Conservation (phyloP, 345 rosid genomes). For the Anacardium occidentale region DNA sequence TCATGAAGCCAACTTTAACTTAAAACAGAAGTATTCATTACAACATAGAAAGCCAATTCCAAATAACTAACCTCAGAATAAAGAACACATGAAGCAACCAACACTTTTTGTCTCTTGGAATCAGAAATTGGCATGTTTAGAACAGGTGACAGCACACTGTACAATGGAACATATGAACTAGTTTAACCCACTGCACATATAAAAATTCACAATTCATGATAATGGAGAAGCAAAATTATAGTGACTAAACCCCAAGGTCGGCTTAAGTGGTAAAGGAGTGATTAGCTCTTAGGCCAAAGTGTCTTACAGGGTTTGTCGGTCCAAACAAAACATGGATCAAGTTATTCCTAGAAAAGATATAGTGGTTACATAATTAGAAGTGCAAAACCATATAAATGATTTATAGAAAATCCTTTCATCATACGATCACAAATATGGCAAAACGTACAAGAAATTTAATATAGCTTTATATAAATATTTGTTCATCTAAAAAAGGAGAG, state of each 20-base stretch:
- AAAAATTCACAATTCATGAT: conserved; percentile 14
- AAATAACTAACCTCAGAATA: conserved; percentile 90
- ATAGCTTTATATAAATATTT: too few species aligned
- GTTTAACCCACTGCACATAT: conserved; percentile 22
- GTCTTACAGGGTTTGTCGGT: too few species aligned
- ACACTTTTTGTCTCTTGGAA: conserved; percentile 94
- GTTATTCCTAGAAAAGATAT: too few species aligned
- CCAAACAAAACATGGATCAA: too few species aligned
- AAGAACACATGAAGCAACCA: conserved; percentile 95
- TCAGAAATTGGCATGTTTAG: conserved; percentile 95
- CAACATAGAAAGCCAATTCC: conserved; percentile 20
- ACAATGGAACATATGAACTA: conserved; percentile 24
- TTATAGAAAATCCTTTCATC: conserved; percentile 4
- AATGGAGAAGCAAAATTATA: neutral
- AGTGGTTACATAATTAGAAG: neutral
- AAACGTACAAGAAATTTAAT: neutral
- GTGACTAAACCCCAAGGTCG: too few species aligned
- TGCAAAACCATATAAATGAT: neutral
- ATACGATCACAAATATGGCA: neutral
- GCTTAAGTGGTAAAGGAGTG: too few species aligned
- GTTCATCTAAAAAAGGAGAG: too few species aligned
- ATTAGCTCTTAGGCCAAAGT: too few species aligned
- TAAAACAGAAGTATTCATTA: neutral
- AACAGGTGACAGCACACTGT: conserved; percentile 96
- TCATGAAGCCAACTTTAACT: conserved; percentile 5